Conservation (phyloP, 768 basidiomycete species). For the Gelatoporia subvermispora region DNA sequence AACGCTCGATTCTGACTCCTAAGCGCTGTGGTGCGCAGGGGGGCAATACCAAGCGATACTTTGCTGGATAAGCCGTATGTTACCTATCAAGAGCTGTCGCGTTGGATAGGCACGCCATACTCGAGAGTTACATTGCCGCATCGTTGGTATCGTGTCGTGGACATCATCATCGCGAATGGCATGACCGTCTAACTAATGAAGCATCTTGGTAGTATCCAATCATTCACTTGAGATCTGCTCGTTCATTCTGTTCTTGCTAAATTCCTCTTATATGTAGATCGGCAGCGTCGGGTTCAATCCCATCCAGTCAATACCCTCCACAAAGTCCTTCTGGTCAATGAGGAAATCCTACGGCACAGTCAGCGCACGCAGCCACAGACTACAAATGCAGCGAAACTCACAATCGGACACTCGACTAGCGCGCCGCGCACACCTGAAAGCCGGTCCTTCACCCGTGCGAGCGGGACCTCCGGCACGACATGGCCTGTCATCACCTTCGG, state of each 20-base stretch:
- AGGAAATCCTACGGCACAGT: conserved; percentile 63
- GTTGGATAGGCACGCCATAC: no score
- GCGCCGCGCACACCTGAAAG: conserved; percentile 64
- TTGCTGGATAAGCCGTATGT: no score
- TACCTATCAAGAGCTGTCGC: no score
- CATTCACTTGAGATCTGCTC: no score
- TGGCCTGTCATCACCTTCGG: conserved; percentile 80
- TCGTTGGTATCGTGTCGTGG: no score
- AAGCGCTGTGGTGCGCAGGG: no score
- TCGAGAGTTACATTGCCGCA: no score
- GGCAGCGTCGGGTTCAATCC: conserved; percentile 75
- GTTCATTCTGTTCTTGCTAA: background rate
- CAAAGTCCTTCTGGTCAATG: conserved; percentile 72
- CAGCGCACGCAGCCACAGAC: conserved; percentile 6
- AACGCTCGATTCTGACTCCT: no score
- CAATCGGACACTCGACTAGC: conserved; percentile 73
- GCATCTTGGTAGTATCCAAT: no score
- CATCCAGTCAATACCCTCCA: conserved; percentile 66
- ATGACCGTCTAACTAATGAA: no score
- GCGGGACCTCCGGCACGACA: conserved; percentile 61
- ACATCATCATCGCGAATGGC: no score
- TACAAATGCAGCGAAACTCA: conserved; percentile 21
- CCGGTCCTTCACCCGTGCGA: conserved; percentile 71
- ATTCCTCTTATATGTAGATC: conserved; percentile 61
- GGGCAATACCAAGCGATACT: no score